Percentiles rank a stretch among this genome's conserved stretches.
Evolutionary conservation across 176 grass and related monocot genomes (phyloP).

Genomic region (Aegilops tauschii): DNA sequence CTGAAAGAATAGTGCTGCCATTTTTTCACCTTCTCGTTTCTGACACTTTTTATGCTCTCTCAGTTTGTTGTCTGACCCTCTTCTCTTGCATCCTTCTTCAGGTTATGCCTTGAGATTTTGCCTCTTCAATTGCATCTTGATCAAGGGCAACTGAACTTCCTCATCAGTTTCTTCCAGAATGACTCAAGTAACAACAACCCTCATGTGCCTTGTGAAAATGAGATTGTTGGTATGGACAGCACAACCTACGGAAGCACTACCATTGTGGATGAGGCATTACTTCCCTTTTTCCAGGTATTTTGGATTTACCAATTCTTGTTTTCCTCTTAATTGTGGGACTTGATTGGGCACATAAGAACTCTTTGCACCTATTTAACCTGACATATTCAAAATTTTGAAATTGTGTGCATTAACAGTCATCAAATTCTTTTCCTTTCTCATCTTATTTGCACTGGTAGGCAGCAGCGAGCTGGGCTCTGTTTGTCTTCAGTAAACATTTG

Average conservation of each 20-base stretch:
- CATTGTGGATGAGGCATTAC: slow-evolving; percentile 80
- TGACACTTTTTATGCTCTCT: slow-evolving; percentile 18
- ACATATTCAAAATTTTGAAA: neutral
- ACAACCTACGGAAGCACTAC: slow-evolving; percentile 44
- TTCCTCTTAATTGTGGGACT: neutral
- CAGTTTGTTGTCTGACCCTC: neutral
- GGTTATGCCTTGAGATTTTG: slow-evolving; percentile 78
- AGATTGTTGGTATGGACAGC: slow-evolving; percentile 33
- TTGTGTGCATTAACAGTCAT: neutral
- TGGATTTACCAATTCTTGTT: slow-evolving; percentile 13
- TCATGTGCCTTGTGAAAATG: slow-evolving; percentile 41
- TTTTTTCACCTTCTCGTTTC: neutral
- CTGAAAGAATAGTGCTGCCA: neutral
- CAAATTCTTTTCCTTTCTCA: neutral
- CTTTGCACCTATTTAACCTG: neutral
- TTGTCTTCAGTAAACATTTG: slow-evolving; percentile 19
- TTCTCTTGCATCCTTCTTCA: slow-evolving; percentile 48
- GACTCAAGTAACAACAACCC: slow-evolving; percentile 42
- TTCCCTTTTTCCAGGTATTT: slow-evolving; percentile 98
- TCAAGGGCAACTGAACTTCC: slow-evolving; percentile 91
- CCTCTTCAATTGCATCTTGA: slow-evolving; percentile 94
- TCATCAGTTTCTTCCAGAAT: slow-evolving; percentile 75
- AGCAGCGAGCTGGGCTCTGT: neutral
- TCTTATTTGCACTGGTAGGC: neutral
- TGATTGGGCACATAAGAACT: neutral